A percentile compares a stretch with the other conserved stretches of the same genome.
Conservation (phyloP, 768 basidiomycete genomes). For the Mycena amicta region DNA sequence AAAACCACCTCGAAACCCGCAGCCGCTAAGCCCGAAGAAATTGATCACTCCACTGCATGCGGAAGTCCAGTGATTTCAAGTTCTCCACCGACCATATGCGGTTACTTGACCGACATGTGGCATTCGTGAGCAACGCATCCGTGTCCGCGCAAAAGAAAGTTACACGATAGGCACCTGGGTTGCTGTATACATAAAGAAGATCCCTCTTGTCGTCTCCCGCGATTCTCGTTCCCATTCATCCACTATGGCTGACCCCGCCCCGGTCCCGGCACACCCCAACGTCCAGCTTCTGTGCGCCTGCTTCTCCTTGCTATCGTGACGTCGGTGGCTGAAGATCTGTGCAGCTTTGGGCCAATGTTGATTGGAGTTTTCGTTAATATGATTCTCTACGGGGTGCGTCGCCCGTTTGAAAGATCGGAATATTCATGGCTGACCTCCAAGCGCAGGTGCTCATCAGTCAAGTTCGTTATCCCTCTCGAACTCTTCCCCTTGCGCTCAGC, state of each 20-base stretch:
- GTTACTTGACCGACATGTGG: background rate
- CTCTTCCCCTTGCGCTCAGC: background rate
- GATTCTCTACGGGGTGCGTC: conserved; percentile 48
- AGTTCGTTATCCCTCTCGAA: conserved; percentile 27
- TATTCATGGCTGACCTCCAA: conserved; percentile 5
- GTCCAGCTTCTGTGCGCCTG: conserved; percentile 33
- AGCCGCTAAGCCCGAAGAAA: background rate
- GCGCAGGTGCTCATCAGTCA: conserved; percentile 39
- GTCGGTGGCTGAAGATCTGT: conserved; percentile 1
- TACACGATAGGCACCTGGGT: background rate
- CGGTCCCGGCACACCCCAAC: conserved; percentile 22
- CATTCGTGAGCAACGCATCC: no score
- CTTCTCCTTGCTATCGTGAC: background rate
- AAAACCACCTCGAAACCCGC: background rate
- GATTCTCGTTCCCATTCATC: background rate
- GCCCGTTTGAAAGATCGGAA: background rate
- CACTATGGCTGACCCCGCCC: conserved; percentile 10
- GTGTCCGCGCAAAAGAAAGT: background rate
- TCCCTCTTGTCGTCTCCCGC: background rate
- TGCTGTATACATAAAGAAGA: background rate
- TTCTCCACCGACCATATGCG: background rate
- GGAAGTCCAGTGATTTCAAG: no score
- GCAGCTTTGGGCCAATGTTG: conserved; percentile 49
- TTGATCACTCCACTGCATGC: background rate
- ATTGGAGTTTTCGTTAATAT: conserved; percentile 45